Percentiles rank a stretch among this genome's conserved stretches.
Evolutionary conservation across 2,329 filamentous ascomycete genomes (phyloP).

Genomic region (Pestalotiopsis sp.): DNA sequence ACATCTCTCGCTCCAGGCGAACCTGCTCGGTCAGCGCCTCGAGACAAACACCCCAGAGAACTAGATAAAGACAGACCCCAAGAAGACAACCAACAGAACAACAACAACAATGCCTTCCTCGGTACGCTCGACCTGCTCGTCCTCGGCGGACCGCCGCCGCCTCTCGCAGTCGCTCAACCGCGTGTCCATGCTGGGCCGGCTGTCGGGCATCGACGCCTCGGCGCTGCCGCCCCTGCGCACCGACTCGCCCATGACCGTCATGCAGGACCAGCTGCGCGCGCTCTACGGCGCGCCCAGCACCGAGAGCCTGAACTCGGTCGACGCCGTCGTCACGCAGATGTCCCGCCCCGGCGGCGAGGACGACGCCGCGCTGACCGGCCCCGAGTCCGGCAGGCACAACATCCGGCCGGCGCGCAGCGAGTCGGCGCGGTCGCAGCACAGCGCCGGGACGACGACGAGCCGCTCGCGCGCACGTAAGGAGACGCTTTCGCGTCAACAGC

Average conservation of each 20-base stretch:
- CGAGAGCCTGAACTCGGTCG: slow-evolving; percentile 10
- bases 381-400: not conserved
- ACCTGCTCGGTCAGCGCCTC: too few species aligned
- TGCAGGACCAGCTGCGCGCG: slow-evolving; percentile 7
- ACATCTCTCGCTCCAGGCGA: too few species aligned
- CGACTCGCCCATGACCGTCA: slow-evolving; percentile 11
- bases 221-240: not conserved
- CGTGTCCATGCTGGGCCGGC: slow-evolving; percentile 5
- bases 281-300: slow-evolving; percentile 7
- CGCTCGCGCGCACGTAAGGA: not conserved
- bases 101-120: slow-evolving; percentile 6
- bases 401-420: not conserved
- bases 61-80: not conserved
- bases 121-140: not conserved
- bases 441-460: not conserved
- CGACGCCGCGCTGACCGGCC: not conserved
- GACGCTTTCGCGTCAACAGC: not conserved
- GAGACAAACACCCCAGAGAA: not conserved
- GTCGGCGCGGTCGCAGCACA: not conserved
- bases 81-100: not conserved
- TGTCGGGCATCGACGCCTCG: not conserved
- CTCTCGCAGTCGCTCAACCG: slow-evolving; percentile 10
- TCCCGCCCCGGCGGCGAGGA: not conserved
- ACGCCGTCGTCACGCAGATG: slow-evolving; percentile 5
- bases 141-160: not conserved